Conservation (phyloP, 495 filamentous ascomycete genomes). For the Penicillium macrosclerotiorum region DNA sequence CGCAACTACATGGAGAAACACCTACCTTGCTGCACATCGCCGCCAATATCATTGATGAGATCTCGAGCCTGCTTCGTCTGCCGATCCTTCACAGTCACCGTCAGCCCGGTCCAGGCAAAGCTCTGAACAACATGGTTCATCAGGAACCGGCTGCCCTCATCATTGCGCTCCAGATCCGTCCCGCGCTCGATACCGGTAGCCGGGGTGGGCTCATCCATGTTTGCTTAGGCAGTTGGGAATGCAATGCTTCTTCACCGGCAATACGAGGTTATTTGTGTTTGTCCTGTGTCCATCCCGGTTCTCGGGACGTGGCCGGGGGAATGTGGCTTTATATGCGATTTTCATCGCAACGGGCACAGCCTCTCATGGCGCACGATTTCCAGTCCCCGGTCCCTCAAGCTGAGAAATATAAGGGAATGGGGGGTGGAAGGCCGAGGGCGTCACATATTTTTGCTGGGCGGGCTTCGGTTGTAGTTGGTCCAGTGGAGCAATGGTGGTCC, state of each 20-base stretch:
- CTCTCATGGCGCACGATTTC: no score
- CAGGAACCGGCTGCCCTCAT: constrained; percentile 29
- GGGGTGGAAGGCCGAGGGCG: no score
- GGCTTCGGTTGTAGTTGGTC: no score
- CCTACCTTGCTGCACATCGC: constrained; percentile 31
- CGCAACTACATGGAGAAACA: no score
- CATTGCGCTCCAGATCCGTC: constrained; percentile 30
- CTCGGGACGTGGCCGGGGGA: no score
- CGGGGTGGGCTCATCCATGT: constrained; percentile 2
- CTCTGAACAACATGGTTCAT: constrained; percentile 39
- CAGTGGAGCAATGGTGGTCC: no score
- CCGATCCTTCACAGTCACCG: constrained; percentile 67
- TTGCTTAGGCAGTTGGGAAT: neutral
- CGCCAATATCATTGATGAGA: constrained; percentile 35
- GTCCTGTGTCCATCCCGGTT: neutral
- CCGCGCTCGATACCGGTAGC: neutral
- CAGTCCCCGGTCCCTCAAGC: no score
- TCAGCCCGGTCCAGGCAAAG: constrained; percentile 61
- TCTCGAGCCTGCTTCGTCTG: constrained; percentile 55
- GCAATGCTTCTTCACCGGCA: neutral
- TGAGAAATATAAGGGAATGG: no score
- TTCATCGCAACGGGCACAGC: no score
- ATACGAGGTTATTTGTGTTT: neutral
- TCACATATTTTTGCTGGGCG: no score
- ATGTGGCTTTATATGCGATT: no score